Base-by-base conservation (phyloP, 208 protist genomes). In the Porcisia deanei region DNA sequence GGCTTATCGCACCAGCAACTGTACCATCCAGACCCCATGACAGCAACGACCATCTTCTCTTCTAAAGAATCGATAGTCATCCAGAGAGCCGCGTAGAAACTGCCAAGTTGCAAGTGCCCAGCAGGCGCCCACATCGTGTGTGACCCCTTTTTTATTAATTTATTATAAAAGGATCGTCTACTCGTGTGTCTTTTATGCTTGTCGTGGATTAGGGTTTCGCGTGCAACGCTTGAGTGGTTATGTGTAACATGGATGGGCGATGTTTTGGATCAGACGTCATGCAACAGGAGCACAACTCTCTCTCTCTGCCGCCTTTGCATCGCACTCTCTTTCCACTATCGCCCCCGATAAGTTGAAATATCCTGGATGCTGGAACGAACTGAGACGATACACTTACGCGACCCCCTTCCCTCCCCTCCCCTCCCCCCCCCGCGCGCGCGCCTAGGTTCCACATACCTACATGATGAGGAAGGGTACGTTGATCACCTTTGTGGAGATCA, bases 401-500 rank as follows among this genome's bases (percentile, higher is more conserved):
- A 18, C 61, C 25, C 39, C 61, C 66, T 67, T 61, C 39, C 8
- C 65, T 61, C 39, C 8, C 65, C 5, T 41, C 34, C 30, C 10
- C 3, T 9, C 54, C 20, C 16, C 2, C 68, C 30, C 30, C 30
- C 30, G 30, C 30, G 30, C 30, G 30, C 30, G 30, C 30, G 30
- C 30, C 30, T 0, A 30, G 30, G 30, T 30, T 30, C 30, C 30
- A 30, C 30, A 30, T 30, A 60, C 14, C 14, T 41, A 52, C 41
- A 49, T 12, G 10, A n/a, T n/a, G 25, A 14, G 66, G 22, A 25
- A n/a, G 20, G 14, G 41, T 18, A 18, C 16, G 16, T 30, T 53
- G 47, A 16, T 14, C 20, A 0, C 16, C 6, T 12, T 30, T 16
- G 34, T 45, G 30, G 2, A 22, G 10, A 4, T 72, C 41, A 97